These are phyloP conservation scores for Alternaria sp. DNA, from an alignment of 2,329 filamentous ascomycete genomes.

Conservation along the genomic window DNA sequence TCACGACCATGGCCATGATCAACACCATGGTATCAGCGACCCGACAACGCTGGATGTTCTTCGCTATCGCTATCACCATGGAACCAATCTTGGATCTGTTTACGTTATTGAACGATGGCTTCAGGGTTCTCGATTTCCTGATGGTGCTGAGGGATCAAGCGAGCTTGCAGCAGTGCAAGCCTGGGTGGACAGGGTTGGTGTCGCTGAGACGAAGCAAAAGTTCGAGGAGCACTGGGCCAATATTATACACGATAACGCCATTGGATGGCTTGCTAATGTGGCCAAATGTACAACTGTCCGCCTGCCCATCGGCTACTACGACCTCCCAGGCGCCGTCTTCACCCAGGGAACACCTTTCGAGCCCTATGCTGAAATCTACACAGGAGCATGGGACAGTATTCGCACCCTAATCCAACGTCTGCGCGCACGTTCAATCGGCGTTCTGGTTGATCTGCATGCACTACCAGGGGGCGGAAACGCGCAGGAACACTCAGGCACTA, in stretches of 20 bases:
- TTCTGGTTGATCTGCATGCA: slow-evolving; percentile 67
- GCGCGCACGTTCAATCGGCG: slow-evolving; percentile 60
- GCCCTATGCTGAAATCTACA: slow-evolving; percentile 59
- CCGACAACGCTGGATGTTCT: slow-evolving; percentile 55
- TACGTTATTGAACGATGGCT: slow-evolving; percentile 71
- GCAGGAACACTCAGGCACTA: slow-evolving; percentile 65
- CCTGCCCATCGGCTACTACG: slow-evolving; percentile 69
- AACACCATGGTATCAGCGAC: slow-evolving; percentile 46
- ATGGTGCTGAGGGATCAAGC: slow-evolving; percentile 53
- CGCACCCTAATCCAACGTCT: slow-evolving; percentile 58
- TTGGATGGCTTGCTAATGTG: slow-evolving; percentile 62
- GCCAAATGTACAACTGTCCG: slow-evolving; percentile 66
- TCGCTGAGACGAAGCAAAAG: slow-evolving; percentile 58
- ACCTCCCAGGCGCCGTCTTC: slow-evolving; percentile 60
- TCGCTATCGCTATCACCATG: slow-evolving; percentile 68
- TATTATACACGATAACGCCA: slow-evolving; percentile 61
- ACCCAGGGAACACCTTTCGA: slow-evolving; percentile 63
- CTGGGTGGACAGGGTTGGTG: slow-evolving; percentile 58
- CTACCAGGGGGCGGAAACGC: slow-evolving; percentile 67
- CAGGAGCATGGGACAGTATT: slow-evolving; percentile 63
- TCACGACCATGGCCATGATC: background rate
- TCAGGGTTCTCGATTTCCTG: slow-evolving; percentile 59
- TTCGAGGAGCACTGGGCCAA: slow-evolving; percentile 65
- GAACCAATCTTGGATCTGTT: slow-evolving; percentile 66
- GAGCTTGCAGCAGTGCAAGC: slow-evolving; percentile 64